Conservation (phyloP, 768 basidiomycete genomes). For the Podaxis sp. region DNA sequence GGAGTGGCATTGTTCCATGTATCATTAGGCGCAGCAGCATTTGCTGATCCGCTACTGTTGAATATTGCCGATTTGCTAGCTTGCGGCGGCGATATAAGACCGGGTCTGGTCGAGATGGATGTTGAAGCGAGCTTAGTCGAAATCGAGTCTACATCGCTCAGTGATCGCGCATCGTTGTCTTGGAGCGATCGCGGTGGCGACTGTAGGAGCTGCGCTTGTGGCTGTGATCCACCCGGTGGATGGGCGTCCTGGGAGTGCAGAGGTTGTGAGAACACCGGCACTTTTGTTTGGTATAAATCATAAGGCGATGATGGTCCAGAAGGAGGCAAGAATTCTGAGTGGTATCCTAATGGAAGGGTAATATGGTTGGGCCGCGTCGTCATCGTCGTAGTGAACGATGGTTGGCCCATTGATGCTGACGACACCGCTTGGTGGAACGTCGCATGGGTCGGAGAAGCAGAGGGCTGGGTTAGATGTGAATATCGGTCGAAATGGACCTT, state of each 20-base stretch:
- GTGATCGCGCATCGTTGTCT: neutral
- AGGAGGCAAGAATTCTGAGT: slow-evolving; percentile 10
- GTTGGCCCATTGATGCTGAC: neutral
- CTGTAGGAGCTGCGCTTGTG: slow-evolving; percentile 8
- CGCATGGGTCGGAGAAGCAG: slow-evolving; percentile 1
- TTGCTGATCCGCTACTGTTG: slow-evolving; percentile 1
- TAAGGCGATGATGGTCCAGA: slow-evolving; percentile 20
- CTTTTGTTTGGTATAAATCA: slow-evolving; percentile 21
- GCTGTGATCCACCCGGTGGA: slow-evolving; percentile 10
- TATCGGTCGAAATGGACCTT: slow-evolving; percentile 94
- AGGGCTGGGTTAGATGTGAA: slow-evolving; percentile 30
- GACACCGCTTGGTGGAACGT: slow-evolving; percentile 14
- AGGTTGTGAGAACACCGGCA: slow-evolving; percentile 3
- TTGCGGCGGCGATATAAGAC: neutral
- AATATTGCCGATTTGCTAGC: neutral
- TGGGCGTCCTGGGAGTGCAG: neutral
- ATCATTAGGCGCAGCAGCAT: neutral
- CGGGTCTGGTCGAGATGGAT: neutral
- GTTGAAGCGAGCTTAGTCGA: slow-evolving; percentile 1
- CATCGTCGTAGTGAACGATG: slow-evolving; percentile 15
- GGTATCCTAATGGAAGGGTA: slow-evolving; percentile 6
- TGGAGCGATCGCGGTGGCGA: neutral
- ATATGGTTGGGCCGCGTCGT: slow-evolving; percentile 5
- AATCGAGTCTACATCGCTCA: slow-evolving; percentile 13
- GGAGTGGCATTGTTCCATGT: neutral